Percentiles rank a stretch among this genome's conserved stretches.
phyloP scores from a whole-genome alignment of 2,329 filamentous ascomycete species.

The Ramularia endophylla region DNA sequence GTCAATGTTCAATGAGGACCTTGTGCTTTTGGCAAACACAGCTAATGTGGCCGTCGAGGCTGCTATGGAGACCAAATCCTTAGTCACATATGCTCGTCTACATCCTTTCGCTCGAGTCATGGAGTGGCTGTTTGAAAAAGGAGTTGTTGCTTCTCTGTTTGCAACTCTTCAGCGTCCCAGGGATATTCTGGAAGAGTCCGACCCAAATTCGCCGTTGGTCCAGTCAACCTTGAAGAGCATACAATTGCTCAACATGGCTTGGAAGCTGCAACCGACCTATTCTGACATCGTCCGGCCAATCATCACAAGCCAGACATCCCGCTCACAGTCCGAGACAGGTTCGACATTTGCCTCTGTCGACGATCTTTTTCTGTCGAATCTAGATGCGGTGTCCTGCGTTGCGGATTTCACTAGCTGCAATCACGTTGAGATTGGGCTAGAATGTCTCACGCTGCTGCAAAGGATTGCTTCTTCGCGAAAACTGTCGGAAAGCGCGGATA shows the following conservation, averaged over 20 bases:
- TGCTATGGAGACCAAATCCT: constrained; percentile 65
- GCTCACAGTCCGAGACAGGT: constrained; percentile 60
- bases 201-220: constrained; percentile 74
- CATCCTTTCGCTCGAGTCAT: constrained; percentile 93
- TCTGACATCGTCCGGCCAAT: constrained; percentile 79
- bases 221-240: constrained; percentile 73
- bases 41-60: constrained; percentile 69
- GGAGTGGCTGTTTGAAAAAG: constrained; percentile 97
- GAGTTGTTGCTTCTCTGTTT: constrained; percentile 74
- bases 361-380: constrained; percentile 77
- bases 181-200: constrained; percentile 63
- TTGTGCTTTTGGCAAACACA: constrained; percentile 77
- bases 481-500: constrained; percentile 64
- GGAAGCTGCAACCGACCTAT: constrained; percentile 88
- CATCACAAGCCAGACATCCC: constrained; percentile 59
- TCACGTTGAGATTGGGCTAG: constrained; percentile 72
- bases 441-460: constrained; percentile 74
- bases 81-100: constrained; percentile 73
- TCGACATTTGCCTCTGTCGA: constrained; percentile 83
- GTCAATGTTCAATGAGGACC: constrained; percentile 85
- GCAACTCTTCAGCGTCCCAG: constrained; percentile 70
- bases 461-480: constrained; percentile 80
- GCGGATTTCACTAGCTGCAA: constrained; percentile 82
- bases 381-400: constrained; percentile 73
- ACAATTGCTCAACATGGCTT: constrained; percentile 72